phyloP scores from a whole-genome alignment of 1,139 yeast genomes.

The Blastobotrys serpentis region DNA sequence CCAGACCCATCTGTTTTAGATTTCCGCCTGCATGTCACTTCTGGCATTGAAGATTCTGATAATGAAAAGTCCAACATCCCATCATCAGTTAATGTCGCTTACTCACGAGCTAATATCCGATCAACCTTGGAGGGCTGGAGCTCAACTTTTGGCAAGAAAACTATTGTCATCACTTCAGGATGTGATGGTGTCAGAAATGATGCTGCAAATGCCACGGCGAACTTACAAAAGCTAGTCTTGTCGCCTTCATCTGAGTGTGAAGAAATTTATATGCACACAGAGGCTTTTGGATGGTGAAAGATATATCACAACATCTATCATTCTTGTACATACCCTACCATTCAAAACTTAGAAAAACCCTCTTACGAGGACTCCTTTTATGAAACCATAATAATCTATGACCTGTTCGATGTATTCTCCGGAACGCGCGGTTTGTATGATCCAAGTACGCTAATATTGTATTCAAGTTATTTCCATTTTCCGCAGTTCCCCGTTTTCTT shows the following conservation, averaged over 20 bases:
- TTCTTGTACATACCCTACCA: slow-evolving; percentile 6
- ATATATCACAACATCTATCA: not conserved
- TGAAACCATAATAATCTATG: slow-evolving; percentile 3
- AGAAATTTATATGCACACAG: slow-evolving; percentile 59
- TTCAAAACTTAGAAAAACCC: slow-evolving; percentile 4
- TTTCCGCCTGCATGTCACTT: slow-evolving; percentile 15
- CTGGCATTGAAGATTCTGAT: not conserved
- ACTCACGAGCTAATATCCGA: slow-evolving; percentile 37
- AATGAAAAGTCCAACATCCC: not conserved
- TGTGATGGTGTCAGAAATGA: slow-evolving; percentile 46
- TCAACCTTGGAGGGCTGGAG: slow-evolving; percentile 22
- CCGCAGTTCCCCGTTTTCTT: not conserved
- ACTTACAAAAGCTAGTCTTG: slow-evolving; percentile 36
- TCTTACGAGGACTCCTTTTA: not conserved
- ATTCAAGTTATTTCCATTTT: not conserved
- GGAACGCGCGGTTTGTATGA: slow-evolving; percentile 4
- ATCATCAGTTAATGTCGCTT: not conserved
- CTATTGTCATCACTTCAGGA: slow-evolving; percentile 54
- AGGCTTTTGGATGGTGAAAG: slow-evolving; percentile 56
- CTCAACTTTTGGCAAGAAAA: slow-evolving; percentile 39
- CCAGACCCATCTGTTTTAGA: slow-evolving; percentile 14
- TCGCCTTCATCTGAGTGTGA: slow-evolving; percentile 21
- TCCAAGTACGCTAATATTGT: slow-evolving; percentile 4
- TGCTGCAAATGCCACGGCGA: slow-evolving; percentile 49
- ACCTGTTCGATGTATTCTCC: slow-evolving; percentile 4